Evolutionary conservation across 768 basidiomycete species (phyloP).

Genomic region (Lactarius hengduanensis): DNA sequence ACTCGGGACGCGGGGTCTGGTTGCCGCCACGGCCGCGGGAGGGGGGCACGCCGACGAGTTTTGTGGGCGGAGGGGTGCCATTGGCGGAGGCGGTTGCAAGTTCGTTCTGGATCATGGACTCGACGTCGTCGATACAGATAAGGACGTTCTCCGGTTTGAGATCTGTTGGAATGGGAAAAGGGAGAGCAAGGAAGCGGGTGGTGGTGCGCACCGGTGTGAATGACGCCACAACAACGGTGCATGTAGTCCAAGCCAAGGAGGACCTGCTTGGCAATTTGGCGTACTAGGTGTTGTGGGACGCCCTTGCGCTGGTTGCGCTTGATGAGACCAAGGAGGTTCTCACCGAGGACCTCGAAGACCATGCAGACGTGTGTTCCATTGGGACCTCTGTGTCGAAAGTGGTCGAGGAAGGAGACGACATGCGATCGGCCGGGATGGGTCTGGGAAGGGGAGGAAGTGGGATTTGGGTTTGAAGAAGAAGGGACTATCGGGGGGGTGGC

Average conservation of each 20-base stretch:
- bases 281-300: conserved; percentile 88
- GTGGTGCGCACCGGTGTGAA: conserved; percentile 72
- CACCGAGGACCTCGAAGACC: conserved; percentile 98
- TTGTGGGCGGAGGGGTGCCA: conserved; percentile 45
- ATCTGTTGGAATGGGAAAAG: conserved; percentile 46
- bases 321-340: conserved; percentile 94
- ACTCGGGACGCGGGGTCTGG: conserved; percentile 87
- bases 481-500: conserved; percentile 54
- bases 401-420: conserved; percentile 96
- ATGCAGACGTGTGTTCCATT: conserved; percentile 99
- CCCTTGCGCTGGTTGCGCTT: conserved; percentile 98
- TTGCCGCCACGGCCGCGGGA: conserved; percentile 93
- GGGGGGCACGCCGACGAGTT: conserved; percentile 90
- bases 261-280: conserved; percentile 96
- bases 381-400: conserved; percentile 94
- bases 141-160: conserved; percentile 98
- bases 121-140: conserved; percentile 95
- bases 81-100: conserved; percentile 55
- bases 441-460: conserved; percentile 54
- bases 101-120: conserved; percentile 85
- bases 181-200: conserved; percentile 2
- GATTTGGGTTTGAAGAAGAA: conserved; percentile 49
- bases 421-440: conserved; percentile 89
- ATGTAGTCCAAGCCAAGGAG: conserved; percentile 96
- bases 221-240: conserved; percentile 95